Conservation (phyloP, 768 basidiomycete species). For the Boletus fagicola region DNA sequence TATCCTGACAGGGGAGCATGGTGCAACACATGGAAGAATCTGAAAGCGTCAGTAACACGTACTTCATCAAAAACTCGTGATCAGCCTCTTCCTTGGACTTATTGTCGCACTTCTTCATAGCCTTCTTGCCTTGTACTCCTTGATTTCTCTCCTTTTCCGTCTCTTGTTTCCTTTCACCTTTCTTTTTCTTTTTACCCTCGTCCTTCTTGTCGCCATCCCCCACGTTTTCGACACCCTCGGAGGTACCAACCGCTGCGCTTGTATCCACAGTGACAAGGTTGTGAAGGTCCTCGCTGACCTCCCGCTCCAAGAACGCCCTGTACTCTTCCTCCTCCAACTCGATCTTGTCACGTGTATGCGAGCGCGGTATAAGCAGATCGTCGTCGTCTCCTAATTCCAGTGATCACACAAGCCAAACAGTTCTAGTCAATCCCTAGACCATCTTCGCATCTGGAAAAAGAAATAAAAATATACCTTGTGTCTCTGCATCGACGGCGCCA, state of each 20-base stretch:
- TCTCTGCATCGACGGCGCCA: constrained; percentile 26
- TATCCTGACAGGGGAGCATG: not conserved
- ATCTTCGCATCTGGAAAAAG: not conserved
- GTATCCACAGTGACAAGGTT: constrained; percentile 58
- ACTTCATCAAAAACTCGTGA: constrained; percentile 91
- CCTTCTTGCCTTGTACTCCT: constrained; percentile 24
- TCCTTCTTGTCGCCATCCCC: constrained; percentile 28
- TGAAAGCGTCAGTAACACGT: constrained; percentile 28
- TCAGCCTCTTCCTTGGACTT: constrained; percentile 61
- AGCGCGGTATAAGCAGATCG: constrained; percentile 69
- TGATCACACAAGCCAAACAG: not conserved
- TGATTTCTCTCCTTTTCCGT: constrained; percentile 27
- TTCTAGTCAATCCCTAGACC: not conserved
- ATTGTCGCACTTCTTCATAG: constrained; percentile 7
- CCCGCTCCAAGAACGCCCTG: constrained; percentile 71
- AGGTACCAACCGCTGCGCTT: constrained; percentile 12
- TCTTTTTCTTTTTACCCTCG: constrained; percentile 36
- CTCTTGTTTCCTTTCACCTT: constrained; percentile 32
- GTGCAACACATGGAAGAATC: not conserved
- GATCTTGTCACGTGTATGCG: constrained; percentile 74
- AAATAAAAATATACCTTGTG: constrained; percentile 16
- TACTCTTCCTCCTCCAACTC: constrained; percentile 86
- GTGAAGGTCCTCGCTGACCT: constrained; percentile 73
- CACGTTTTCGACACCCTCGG: constrained; percentile 27
- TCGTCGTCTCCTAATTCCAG: constrained; percentile 48